phyloP scores from a whole-genome alignment of 2,329 filamentous ascomycete species.

The Pyrenochaeta sp. region DNA sequence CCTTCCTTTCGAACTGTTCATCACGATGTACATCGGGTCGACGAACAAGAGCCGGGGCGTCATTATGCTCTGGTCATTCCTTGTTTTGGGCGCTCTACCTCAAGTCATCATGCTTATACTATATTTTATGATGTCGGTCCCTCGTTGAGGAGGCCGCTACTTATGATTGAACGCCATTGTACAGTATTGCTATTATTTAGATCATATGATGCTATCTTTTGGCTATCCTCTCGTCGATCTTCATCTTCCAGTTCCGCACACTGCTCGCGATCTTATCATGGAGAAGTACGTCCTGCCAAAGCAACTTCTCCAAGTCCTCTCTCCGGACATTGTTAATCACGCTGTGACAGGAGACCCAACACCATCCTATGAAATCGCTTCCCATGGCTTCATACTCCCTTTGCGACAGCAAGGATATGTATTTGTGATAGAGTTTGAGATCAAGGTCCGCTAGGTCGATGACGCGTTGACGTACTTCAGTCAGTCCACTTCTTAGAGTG shows the following conservation, averaged over 20 bases:
- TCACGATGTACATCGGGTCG: not conserved
- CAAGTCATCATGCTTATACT: not conserved
- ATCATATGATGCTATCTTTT: not conserved
- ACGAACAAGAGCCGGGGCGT: not conserved
- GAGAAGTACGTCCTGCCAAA: not conserved
- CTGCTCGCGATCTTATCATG: slow-evolving; percentile 2
- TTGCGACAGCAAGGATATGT: not conserved
- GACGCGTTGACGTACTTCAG: not conserved
- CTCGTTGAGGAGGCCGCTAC: no score
- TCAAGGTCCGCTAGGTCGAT: not conserved
- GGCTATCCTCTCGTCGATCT: not conserved
- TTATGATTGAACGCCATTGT: no score
- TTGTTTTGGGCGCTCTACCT: not conserved
- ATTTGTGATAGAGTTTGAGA: slow-evolving; percentile 1
- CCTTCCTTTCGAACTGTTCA: not conserved
- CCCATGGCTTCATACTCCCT: not conserved
- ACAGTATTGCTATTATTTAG: no score
- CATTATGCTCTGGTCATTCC: not conserved
- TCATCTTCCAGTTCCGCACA: slow-evolving; percentile 3
- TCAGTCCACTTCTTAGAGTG: not conserved
- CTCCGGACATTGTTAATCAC: not conserved
- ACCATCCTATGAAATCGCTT: slow-evolving; percentile 1
- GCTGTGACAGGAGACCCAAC: not conserved
- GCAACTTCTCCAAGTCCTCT: not conserved
- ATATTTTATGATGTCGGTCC: no score